Percentiles rank a stretch among this genome's conserved stretches.
Conservation (phyloP, 306 rosid genomes). For the Crotalaria pallida region DNA sequence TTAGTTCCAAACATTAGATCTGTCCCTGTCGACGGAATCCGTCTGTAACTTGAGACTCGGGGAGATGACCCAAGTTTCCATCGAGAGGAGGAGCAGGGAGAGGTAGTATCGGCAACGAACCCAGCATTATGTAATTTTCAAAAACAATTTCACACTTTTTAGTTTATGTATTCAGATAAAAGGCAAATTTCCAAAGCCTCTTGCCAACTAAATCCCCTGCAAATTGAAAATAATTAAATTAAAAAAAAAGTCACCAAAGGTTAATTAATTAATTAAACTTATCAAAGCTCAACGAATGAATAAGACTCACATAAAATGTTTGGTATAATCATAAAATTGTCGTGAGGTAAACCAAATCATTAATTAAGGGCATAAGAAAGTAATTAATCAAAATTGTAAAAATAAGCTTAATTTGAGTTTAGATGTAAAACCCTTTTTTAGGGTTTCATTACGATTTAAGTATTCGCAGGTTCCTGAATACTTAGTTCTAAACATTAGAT, state of each 20-base stretch:
- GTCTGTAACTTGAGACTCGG: conserved; percentile 40
- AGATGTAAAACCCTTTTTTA: too few relatives aligned
- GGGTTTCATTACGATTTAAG: too few relatives aligned
- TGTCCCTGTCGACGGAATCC: conserved; percentile 45
- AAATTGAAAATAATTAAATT: not conserved
- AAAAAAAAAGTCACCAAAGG: too few relatives aligned
- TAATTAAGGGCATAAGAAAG: too few relatives aligned
- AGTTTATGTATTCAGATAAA: not conserved
- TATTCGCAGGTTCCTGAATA: conserved; percentile 77
- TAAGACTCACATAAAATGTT: not conserved
- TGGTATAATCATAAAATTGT: too few relatives aligned
- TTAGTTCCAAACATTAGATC: conserved; percentile 87
- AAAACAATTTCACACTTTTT: conserved; percentile 5
- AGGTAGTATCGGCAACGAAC: conserved; percentile 71
- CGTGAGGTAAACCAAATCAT: too few relatives aligned
- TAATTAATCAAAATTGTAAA: too few relatives aligned
- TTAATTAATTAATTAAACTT: not conserved
- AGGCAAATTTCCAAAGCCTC: not conserved
- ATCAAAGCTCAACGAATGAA: not conserved
- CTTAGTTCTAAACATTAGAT: conserved; percentile 80
- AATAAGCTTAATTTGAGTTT: too few relatives aligned
- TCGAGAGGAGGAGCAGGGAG: conserved; percentile 87
- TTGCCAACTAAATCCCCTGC: conserved; percentile 11
- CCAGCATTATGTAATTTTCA: conserved; percentile 38
- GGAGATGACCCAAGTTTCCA: conserved; percentile 66